Base-by-base conservation (phyloP, 768 basidiomycete genomes). In the Tulasnella sp. region DNA sequence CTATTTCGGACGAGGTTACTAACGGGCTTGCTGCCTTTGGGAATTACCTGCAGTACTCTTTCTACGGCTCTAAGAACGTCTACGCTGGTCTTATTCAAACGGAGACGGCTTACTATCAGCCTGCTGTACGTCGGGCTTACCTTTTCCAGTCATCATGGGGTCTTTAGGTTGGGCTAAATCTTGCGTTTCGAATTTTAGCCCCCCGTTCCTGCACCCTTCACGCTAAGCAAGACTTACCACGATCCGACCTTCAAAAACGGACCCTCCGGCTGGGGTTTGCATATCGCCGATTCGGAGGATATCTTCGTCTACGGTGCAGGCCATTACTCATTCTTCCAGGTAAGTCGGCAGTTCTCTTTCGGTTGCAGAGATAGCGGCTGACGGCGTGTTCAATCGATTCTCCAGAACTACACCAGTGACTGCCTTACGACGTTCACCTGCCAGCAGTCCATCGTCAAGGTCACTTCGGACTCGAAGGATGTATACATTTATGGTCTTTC, bases 31-130 rank as follows among this genome's bases (percentile, higher is more conserved):
- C n/a, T n/a, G n/a, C 2, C 14, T 64, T 31, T 3, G 25, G 19
- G 14, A 4, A 84, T 0, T 82, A 91, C 17, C 92, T 91, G 78
- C 91, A 93, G 80, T 93, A 91, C 82, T 88, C 85, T 77, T 79
- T 93, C 37, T 87, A 86, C 45, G 85, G 86, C 68, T 90, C 92
- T 0, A 81, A 84, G 78, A 86, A 90, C 79, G 91, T 93, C 81
- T 93, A 88, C 80, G 86, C 91, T 82, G 91, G 90, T 3, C 82
- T 91, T 72, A 89, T 89, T 34, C 92, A 93, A 80, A 92, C 91
- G 0, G 92, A 93, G 82, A 89, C 87, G n/a, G 91, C 71, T 31
- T 72, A 72, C 71, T 72, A 72, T 14, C 71, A 72, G 71, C 71
- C 71, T 8, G 25, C 8, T 5, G 71, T 72, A 72, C 42, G 40